phyloP scores from a whole-genome alignment of 805 yeast genomes.

The Naumovozyma baii region DNA sequence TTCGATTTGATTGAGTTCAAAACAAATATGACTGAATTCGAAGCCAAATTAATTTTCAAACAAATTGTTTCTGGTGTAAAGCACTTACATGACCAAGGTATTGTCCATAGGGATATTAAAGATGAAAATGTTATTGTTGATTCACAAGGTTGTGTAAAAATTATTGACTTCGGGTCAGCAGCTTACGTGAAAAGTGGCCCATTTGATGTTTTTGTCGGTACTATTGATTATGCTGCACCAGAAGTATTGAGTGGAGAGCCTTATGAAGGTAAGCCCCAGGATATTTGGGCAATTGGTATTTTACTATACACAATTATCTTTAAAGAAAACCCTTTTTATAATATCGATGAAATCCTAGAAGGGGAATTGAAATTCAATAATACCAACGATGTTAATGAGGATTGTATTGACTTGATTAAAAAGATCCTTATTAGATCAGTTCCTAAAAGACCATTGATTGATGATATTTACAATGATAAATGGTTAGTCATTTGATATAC shows the following conservation, averaged over 20 bases:
- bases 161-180: conserved; percentile 93
- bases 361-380: conserved; percentile 58
- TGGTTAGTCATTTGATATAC: conserved; percentile 42
- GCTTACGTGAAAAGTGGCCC: conserved; percentile 88
- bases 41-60: conserved; percentile 65
- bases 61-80: conserved; percentile 72
- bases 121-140: conserved; percentile 92
- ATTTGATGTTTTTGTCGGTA: conserved; percentile 94
- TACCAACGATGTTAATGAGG: conserved; percentile 38
- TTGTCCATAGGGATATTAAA: conserved; percentile 89
- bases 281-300: conserved; percentile 94
- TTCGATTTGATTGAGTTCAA: conserved; percentile 87
- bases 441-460: conserved; percentile 60
- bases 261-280: conserved; percentile 90
- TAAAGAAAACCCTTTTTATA: conserved; percentile 92
- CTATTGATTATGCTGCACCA: conserved; percentile 95
- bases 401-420: conserved; percentile 50
- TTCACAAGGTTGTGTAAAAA: conserved; percentile 64
- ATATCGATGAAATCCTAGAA: conserved; percentile 90
- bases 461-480: conserved; percentile 55
- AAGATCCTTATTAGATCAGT: conserved; percentile 62
- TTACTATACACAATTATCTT: conserved; percentile 79
- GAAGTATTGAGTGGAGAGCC: conserved; percentile 85
- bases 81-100: conserved; percentile 77
- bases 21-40: conserved; percentile 68